Evolutionary conservation across 106 monocot genomes (phyloP).

Genomic region (Alisma plantagoaquatica): DNA sequence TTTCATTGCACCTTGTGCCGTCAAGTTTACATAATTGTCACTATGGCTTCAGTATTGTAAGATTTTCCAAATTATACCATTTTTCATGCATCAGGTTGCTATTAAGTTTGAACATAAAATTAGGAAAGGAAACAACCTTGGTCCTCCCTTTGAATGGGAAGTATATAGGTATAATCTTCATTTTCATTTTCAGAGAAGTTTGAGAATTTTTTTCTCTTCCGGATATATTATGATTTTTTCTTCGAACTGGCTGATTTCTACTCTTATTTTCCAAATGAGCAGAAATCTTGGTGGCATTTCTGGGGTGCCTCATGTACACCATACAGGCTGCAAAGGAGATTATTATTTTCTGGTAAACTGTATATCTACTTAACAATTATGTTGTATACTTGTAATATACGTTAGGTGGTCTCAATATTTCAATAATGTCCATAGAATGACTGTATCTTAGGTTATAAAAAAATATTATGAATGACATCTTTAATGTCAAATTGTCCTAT

Average conservation of each 20-base stretch:
- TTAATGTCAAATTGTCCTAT: no score
- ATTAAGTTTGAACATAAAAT: conserved; percentile 79
- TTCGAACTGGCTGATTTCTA: background rate
- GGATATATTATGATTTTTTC: conserved; percentile 1
- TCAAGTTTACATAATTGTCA: no score
- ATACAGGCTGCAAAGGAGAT: conserved; percentile 87
- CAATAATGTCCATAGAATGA: no score
- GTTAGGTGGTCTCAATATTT: no score
- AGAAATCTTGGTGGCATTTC: conserved; percentile 89
- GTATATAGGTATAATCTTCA: conserved; percentile 58
- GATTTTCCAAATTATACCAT: background rate
- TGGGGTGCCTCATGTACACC: conserved; percentile 88
- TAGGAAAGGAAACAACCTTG: conserved; percentile 83
- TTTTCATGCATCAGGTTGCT: conserved; percentile 35
- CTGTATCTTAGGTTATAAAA: no score
- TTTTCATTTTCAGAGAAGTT: background rate
- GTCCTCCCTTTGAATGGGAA: conserved; percentile 86
- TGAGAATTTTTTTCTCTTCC: background rate
- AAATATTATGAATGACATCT: no score
- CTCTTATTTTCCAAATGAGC: no score
- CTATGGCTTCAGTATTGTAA: no score
- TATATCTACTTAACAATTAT: no score
- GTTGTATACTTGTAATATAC: no score
- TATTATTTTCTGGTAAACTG: conserved; percentile 89
- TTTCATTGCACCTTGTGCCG: no score